Base-by-base conservation (phyloP, 495 filamentous ascomycete species). In the Pseudotulostoma volvatum region DNA sequence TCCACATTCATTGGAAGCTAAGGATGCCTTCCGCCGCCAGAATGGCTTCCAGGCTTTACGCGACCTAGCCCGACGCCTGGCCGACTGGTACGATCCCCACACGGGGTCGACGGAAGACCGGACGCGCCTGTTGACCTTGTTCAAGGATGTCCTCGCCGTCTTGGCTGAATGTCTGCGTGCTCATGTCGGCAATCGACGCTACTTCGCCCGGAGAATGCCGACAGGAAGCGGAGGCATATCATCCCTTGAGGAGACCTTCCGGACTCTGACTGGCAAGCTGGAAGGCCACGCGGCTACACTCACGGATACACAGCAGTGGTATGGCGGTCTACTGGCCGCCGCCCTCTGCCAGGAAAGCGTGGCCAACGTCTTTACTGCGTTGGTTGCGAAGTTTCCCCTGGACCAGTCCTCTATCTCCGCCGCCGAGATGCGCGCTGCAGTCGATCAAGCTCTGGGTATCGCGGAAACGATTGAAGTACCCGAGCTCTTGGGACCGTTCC, bases 121-220 rank as follows among this genome's bases (percentile, higher is more conserved):
- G 37, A 65, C 64, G 33, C 63, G 63, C 33, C 64, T 82, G 36
- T 71, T 90, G 50, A 69, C 77, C 18, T 60, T 94, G 17, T 59
- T 84, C 31, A 79, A 82, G 55, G 71, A 71, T 37, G 59, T 74
- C 8, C 66, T 96, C 31, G 69, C 70, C 38, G 72, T 84, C 9
- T 52, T 96, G 31, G 76, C 81, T 1, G 79, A 84, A 36, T 75
- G 77, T 18, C 70, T 95, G 48, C 73, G 75, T 34, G 74, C 76
- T 13, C 86, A 96, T 57, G 69, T 76, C 41, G 88, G 86, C 9
- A 97, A 96, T 59, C 68, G 76, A 43, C 74, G 79, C 41, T 93
- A 87, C 56, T 96, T 95, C 57, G 68, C 73, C 36, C 73, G 72
- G 42, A 68, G 71, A 40, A 71, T 87, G 18, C 62, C 76, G 13